Percentiles rank a stretch among this genome's conserved stretches.
Evolutionary conservation across 1,284 basidiomycete species (phyloP).

Genomic region (Volvariella volvacea): DNA sequence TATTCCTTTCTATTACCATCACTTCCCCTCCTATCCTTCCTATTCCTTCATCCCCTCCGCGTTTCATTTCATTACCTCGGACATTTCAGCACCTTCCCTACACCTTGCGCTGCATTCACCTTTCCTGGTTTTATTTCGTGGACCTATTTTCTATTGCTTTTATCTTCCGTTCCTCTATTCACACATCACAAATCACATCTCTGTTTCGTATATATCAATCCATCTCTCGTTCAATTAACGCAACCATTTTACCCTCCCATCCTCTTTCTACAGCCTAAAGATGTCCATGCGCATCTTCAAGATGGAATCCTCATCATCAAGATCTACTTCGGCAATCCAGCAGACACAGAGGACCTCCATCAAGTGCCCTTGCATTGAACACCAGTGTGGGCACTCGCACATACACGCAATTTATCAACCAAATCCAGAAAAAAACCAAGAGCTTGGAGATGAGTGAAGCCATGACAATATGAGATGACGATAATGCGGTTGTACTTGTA

Average conservation of each 20-base stretch:
- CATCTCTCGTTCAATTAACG: not conserved
- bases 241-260: not conserved
- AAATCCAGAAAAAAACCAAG: too few species aligned
- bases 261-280: conserved; percentile 28
- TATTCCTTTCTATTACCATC: conserved; percentile 6
- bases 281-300: conserved; percentile 39
- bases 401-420: too few species aligned
- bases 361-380: conserved; percentile 30
- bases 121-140: conserved; percentile 9
- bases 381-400: too few species aligned
- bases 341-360: conserved; percentile 24
- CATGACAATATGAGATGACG: too few species aligned
- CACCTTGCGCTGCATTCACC: too few species aligned
- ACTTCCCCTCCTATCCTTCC: conserved; percentile 1
- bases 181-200: not conserved
- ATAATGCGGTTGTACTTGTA: too few species aligned
- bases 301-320: conserved; percentile 44
- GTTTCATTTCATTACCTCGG: conserved; percentile 8
- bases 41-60: conserved; percentile 6
- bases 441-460: too few species aligned
- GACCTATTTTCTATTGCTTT: conserved; percentile 13
- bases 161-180: conserved; percentile 7
- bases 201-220: not conserved
- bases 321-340: conserved; percentile 35
- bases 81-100: too few species aligned